These are phyloP conservation scores for Dictyostelium brefeldianum DNA, from an alignment of 78 protist genomes.

Conservation along the genomic window DNA sequence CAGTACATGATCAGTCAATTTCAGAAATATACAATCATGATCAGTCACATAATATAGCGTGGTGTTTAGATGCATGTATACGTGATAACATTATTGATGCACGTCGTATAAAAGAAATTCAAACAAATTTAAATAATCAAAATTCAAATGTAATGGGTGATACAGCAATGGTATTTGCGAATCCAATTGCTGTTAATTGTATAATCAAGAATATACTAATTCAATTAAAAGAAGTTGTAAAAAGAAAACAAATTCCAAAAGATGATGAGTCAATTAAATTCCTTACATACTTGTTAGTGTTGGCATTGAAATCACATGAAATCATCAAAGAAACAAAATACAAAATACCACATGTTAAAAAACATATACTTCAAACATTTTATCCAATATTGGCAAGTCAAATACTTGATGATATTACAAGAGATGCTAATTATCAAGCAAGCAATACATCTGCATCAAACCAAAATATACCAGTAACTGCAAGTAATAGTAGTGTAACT, in stretches of 20 bases:
- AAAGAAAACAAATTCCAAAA: constrained; percentile 69
- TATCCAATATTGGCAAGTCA: constrained; percentile 64
- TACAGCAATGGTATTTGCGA: constrained; percentile 69
- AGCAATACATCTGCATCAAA: not conserved
- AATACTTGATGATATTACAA: constrained; percentile 24
- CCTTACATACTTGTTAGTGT: constrained; percentile 27
- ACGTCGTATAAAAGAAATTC: constrained; percentile 42
- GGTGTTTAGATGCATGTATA: constrained; percentile 80
- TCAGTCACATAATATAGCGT: constrained; percentile 34
- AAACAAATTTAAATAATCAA: not conserved
- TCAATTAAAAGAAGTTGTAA: constrained; percentile 52
- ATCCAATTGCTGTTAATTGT: constrained; percentile 50
- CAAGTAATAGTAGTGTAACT: not conserved
- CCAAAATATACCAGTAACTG: not conserved
- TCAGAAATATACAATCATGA: constrained; percentile 25
- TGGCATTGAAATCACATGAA: not conserved
- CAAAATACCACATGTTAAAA: constrained; percentile 39
- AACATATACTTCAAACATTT: constrained; percentile 46
- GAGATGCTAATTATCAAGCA: not conserved
- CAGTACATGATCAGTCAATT: constrained; percentile 37
- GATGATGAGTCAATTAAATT: constrained; percentile 69
- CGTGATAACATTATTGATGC: constrained; percentile 33
- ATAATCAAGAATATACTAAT: constrained; percentile 23
- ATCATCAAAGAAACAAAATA: constrained; percentile 26
- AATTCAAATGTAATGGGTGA: constrained; percentile 19